These are phyloP conservation scores for Chrysoporthe cubensis DNA, from an alignment of 2,329 filamentous ascomycete species.

Conservation along the genomic window DNA sequence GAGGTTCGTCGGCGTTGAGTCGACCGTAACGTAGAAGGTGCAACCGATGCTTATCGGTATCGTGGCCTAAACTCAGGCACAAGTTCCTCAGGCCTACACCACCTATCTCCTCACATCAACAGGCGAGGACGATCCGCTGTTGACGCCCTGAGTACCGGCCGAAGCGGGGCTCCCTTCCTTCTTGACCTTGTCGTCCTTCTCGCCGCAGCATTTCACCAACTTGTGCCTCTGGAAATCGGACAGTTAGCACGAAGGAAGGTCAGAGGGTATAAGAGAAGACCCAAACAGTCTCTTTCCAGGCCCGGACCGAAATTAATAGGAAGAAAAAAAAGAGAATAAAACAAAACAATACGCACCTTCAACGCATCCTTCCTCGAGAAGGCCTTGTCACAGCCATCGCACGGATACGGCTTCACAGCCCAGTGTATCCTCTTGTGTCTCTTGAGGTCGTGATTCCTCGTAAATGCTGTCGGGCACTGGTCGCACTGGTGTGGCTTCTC, in stretches of 20 bases:
- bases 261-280: not conserved
- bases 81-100: not conserved
- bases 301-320: too few species aligned
- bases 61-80: not conserved
- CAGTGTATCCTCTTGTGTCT: conserved; percentile 94
- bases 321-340: too few species aligned
- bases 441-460: conserved; percentile 94
- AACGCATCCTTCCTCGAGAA: conserved; percentile 96
- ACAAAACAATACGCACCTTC: conserved; percentile 69
- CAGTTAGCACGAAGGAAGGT: conserved; percentile 25
- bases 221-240: conserved; percentile 57
- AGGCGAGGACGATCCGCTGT: conserved; percentile 28
- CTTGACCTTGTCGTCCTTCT: conserved; percentile 37
- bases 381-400: conserved; percentile 89
- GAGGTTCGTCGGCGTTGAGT: too few species aligned
- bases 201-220: conserved; percentile 67
- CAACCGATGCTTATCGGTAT: too few species aligned
- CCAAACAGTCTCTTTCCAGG: too few species aligned
- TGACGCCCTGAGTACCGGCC: conserved; percentile 26
- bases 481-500: conserved; percentile 96
- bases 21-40: too few species aligned
- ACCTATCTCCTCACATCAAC: conserved; percentile 27
- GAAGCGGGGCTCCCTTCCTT: conserved; percentile 26
- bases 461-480: conserved; percentile 90
- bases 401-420: conserved; percentile 94